Conservation (phyloP, 352 stramenopile species). For the Phytophthora uliginosa region DNA sequence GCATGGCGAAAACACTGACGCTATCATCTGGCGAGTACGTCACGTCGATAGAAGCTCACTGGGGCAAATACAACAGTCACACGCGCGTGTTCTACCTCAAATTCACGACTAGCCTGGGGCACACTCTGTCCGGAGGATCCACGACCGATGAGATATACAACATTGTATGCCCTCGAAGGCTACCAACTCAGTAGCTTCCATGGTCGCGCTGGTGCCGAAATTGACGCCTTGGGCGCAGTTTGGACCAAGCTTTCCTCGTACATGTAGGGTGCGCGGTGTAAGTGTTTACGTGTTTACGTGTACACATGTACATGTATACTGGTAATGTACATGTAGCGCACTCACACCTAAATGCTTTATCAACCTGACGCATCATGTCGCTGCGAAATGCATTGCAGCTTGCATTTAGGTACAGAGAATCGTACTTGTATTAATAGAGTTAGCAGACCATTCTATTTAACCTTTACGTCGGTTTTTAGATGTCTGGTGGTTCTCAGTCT, state of each 20-base stretch:
- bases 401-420: too few species aligned
- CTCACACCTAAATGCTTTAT: too few species aligned
- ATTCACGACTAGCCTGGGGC: constrained; percentile 46
- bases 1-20: constrained; percentile 43
- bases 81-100: constrained; percentile 65
- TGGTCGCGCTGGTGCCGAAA: constrained; percentile 45
- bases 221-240: constrained; percentile 57
- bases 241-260: constrained; percentile 53
- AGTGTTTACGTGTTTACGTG: too few species aligned
- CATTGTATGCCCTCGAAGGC: constrained; percentile 41
- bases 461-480: too few species aligned
- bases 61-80: constrained; percentile 43
- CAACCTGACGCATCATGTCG: too few species aligned
- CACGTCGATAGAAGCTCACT: constrained; percentile 53
- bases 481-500: too few species aligned
- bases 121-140: constrained; percentile 34
- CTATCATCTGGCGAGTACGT: constrained; percentile 53
- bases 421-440: too few species aligned
- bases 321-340: too few species aligned
- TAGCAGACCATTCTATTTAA: too few species aligned
- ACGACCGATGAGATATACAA: constrained; percentile 43
- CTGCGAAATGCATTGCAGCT: too few species aligned
- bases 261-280: not conserved
- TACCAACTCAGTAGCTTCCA: constrained; percentile 66
- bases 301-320: too few species aligned